Evolutionary conservation across 1,284 basidiomycete species (phyloP), one percentile per base, ranked within the genome.

Genomic region (Mixia osmundae): DNA sequence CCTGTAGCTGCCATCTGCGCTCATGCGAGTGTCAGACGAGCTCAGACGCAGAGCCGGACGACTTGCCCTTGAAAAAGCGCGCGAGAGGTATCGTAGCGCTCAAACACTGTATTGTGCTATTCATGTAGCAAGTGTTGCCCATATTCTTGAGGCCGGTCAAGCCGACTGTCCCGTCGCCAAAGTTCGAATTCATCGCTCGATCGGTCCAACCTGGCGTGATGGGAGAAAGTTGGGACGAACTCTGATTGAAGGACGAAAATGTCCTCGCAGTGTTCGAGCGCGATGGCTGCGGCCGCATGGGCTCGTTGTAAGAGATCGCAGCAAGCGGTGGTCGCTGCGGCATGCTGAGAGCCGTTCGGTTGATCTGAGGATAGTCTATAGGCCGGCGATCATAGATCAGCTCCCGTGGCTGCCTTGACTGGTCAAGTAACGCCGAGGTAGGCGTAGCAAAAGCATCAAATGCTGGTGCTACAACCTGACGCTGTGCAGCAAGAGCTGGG

Each of bases 91-190:
- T 69, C 0, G 85, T 87, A 0, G 82, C 83, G 50, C 72, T 80
- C 50, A 97, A 60, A 56, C 89, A 97, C 57, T 97, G 89, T 16
- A 97, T 69, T 3, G 85, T 87, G 21, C 87, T 79, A 56, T 95
- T 97, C 85, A 97, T 95, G 56, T 95, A 97, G 57, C 89, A 97
- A 1, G 91, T 97, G 56, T 97, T 95, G 23, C 89, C 91, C 42
- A 97, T 56, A 56, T 97, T 97, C 66, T 83, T 85, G 54, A 97
- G 56, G 2, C 89, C 89, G 0, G 76, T 75, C 25, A 75, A 68
- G 12, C 77, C 79, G 40, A 87, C 39, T 44, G 49, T 25, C 45
- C 53, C 35, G 49, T 48, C 49, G 7, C 45, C 44, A 15, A 21
- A 34, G 15, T 34, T 24, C 8, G 25, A 16, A 5, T 21, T 21